Conservation (phyloP, 2,329 filamentous ascomycete species). For the Pseudopithomyces chartarum region DNA sequence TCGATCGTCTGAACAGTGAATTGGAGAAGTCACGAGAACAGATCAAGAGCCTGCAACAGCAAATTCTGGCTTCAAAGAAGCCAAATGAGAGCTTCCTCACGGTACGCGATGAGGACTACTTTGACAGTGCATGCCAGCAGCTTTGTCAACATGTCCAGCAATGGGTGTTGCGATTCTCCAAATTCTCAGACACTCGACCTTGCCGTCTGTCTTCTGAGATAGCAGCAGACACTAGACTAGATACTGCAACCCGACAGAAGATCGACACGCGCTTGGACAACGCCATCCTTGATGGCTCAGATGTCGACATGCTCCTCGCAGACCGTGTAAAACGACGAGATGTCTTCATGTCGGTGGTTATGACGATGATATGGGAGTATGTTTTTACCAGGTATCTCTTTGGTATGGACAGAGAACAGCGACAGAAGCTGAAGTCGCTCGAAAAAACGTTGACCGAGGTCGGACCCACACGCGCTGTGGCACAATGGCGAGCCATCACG, state of each 20-base stretch:
- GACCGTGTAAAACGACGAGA: constrained; percentile 89
- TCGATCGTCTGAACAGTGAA: constrained; percentile 76
- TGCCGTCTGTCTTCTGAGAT: constrained; percentile 85
- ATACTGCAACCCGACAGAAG: constrained; percentile 64
- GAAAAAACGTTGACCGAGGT: constrained; percentile 92
- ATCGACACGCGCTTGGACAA: constrained; percentile 94
- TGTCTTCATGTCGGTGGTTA: constrained; percentile 97
- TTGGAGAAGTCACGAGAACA: constrained; percentile 72
- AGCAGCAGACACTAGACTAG: constrained; percentile 61
- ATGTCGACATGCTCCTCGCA: constrained; percentile 84
- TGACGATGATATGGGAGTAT: constrained; percentile 99
- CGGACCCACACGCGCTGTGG: constrained; percentile 84
- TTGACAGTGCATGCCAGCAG: constrained; percentile 90
- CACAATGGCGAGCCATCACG: constrained; percentile 95
- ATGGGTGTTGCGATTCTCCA: constrained; percentile 97
- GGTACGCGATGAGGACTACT: constrained; percentile 89
- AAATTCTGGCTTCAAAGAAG: constrained; percentile 61
- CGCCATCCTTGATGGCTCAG: constrained; percentile 88
- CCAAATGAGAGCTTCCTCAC: constrained; percentile 75
- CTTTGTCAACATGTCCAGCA: constrained; percentile 95
- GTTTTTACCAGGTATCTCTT: constrained; percentile 98
- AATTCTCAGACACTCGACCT: constrained; percentile 90
- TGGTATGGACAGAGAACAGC: constrained; percentile 96
- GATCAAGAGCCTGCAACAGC: constrained; percentile 63
- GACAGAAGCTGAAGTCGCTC: constrained; percentile 93